A percentile compares a stretch with the other conserved stretches of the same genome.
Conservation (phyloP, 1,139 yeast species). For the Scheffersomyces insectosa region DNA sequence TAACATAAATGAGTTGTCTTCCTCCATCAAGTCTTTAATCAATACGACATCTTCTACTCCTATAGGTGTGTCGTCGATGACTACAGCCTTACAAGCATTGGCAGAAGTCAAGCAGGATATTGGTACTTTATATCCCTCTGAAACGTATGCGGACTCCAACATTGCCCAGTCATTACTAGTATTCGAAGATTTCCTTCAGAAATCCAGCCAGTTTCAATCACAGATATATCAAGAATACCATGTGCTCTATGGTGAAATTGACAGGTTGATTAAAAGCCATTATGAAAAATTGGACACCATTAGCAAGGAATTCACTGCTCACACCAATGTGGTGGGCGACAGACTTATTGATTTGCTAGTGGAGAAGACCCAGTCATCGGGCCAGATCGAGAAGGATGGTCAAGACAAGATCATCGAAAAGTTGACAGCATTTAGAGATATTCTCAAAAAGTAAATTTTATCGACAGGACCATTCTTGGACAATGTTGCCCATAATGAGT, state of each 20-base stretch:
- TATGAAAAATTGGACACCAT: not conserved
- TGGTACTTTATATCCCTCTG: not conserved
- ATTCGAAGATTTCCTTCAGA: slow-evolving; percentile 3
- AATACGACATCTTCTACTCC: not conserved
- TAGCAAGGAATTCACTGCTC: not conserved
- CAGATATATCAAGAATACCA: slow-evolving; percentile 3
- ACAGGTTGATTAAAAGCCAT: not conserved
- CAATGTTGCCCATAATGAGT: too few species aligned
- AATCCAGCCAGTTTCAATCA: slow-evolving; percentile 2
- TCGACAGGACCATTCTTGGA: too few species aligned
- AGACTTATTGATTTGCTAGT: not conserved
- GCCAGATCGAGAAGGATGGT: not conserved
- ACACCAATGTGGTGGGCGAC: not conserved
- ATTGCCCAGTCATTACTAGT: slow-evolving; percentile 4
- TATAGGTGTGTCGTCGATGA: not conserved
- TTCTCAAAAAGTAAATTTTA: slow-evolving; percentile 4
- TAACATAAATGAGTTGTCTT: not conserved
- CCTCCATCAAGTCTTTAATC: not conserved
- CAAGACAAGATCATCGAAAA: not conserved
- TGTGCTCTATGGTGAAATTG: not conserved
- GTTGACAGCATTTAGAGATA: slow-evolving; percentile 9
- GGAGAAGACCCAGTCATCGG: not conserved
- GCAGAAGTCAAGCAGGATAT: not conserved
- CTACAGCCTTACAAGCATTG: not conserved
- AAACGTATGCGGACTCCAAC: not conserved